Evolutionary conservation across 164 flowering plant species (phyloP), one percentile per base, ranked within the genome.

Genomic region (Piper betle): DNA sequence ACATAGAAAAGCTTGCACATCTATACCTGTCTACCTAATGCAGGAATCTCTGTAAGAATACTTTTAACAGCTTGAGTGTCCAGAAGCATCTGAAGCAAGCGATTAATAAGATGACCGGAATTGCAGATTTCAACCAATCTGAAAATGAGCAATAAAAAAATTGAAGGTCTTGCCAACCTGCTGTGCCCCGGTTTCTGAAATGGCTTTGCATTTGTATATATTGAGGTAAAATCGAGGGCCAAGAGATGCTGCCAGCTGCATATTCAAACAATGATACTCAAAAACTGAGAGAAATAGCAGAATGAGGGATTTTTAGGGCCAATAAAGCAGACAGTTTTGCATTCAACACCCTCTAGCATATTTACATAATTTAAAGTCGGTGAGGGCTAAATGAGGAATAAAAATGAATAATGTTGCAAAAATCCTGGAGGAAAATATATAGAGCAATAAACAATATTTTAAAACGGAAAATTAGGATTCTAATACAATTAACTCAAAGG

Each of bases 41-140:
- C 76, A 65, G 98, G 98, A 71, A 93, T 84, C 11, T 93, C 97
- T 57, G 87, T 69, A 71, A 93, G 98, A 72, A 93, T 87, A 39
- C 92, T 86, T 80, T 93, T 93, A 52, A 93, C 87, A 56, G 98
- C 98, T 66, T 90, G 98, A 52, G 98, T 93, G 73, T 93, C 98
- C 82, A 92, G 73, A 58, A 92, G 66, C 98, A 92, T 92, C 98
- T 92, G 86, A 69, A 79, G 60, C 17, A 61, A 48, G 56, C 18
- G 46, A 10, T 10, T 6, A 46, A 46, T 2, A 46, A 10, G 15
- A 6, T 46, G 50, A 46, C 6, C 50, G 15, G 15, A 5, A 46
- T 3, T 46, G 10, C 1, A 15, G 15, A 15, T 15, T 46, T 46
- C 10, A 2, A 15, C 12, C 13, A 46, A 2, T 46, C 11, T 15